Percentiles rank a stretch among this genome's conserved stretches.
Conservation (phyloP, 768 basidiomycete species). For the Lactarius indigo region DNA sequence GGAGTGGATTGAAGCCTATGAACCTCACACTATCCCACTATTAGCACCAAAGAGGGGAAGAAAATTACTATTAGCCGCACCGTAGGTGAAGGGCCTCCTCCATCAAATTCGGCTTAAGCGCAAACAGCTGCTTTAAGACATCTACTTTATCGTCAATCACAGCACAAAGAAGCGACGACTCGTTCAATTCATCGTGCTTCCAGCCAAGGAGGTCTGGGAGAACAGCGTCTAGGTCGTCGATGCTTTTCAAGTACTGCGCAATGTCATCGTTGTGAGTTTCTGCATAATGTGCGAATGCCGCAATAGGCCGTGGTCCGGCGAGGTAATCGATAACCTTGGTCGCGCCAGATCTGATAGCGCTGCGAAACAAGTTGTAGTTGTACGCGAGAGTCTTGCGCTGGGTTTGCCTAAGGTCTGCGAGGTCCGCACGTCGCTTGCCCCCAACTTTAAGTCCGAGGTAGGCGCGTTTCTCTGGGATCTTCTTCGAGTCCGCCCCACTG, state of each 20-base stretch:
- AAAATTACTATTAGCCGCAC: constrained; percentile 32
- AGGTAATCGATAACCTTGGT: constrained; percentile 46
- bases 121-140: constrained; percentile 43
- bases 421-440: constrained; percentile 58
- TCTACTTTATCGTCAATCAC: constrained; percentile 38
- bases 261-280: constrained; percentile 40
- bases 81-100: constrained; percentile 40
- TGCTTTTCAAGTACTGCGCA: constrained; percentile 42
- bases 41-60: background rate
- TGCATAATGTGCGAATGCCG: constrained; percentile 50
- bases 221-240: constrained; percentile 38
- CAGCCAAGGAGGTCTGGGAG: constrained; percentile 54
- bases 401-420: constrained; percentile 34
- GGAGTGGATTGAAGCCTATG: constrained; percentile 42
- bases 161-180: constrained; percentile 49
- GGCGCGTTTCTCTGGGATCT: constrained; percentile 34
- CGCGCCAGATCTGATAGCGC: constrained; percentile 2
- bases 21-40: constrained; percentile 42
- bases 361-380: constrained; percentile 11
- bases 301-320: constrained; percentile 41
- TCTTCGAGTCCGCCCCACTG: constrained; percentile 35
- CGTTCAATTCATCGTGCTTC: constrained; percentile 43
- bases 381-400: background rate
- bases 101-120: constrained; percentile 42
- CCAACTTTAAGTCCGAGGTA: constrained; percentile 62